Conservation (phyloP, 495 filamentous ascomycete genomes). For the Aspergillus bertholletiae region DNA sequence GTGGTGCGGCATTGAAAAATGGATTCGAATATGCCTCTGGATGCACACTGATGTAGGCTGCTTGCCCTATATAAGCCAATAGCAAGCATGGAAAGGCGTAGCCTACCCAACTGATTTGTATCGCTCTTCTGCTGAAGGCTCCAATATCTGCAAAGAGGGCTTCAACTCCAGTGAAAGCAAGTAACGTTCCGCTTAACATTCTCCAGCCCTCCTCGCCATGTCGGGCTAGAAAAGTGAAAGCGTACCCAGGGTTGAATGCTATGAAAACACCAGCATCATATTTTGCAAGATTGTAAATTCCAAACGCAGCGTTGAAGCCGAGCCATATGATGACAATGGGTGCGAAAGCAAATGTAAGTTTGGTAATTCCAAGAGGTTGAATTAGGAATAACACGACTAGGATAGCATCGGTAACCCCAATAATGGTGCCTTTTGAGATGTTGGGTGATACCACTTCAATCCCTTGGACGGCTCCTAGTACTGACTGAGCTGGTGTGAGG, state of each 20-base stretch:
- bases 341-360: constrained; percentile 61
- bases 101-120: constrained; percentile 63
- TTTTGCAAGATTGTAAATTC: constrained; percentile 65
- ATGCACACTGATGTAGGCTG: constrained; percentile 62
- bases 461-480: constrained; percentile 44
- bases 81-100: constrained; percentile 65
- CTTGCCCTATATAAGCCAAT: constrained; percentile 70
- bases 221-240: constrained; percentile 57
- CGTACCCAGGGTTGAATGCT: constrained; percentile 66
- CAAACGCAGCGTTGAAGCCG: constrained; percentile 60
- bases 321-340: constrained; percentile 76
- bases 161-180: constrained; percentile 73
- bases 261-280: constrained; percentile 64
- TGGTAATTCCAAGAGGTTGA: constrained; percentile 67
- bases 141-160: constrained; percentile 74
- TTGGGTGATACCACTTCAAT: constrained; percentile 39
- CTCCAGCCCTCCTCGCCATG: constrained; percentile 62
- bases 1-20: constrained; percentile 65
- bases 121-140: constrained; percentile 58
- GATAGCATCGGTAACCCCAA: constrained; percentile 67
- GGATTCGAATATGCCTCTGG: constrained; percentile 65
- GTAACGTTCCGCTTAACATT: constrained; percentile 64
- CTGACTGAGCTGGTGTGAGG: constrained; percentile 22
- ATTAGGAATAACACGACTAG: constrained; percentile 64
- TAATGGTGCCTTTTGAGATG: constrained; percentile 49